Evolutionary conservation across 2,329 filamentous ascomycete species (phyloP).

Genomic region (Alternaria triticimaculans): DNA sequence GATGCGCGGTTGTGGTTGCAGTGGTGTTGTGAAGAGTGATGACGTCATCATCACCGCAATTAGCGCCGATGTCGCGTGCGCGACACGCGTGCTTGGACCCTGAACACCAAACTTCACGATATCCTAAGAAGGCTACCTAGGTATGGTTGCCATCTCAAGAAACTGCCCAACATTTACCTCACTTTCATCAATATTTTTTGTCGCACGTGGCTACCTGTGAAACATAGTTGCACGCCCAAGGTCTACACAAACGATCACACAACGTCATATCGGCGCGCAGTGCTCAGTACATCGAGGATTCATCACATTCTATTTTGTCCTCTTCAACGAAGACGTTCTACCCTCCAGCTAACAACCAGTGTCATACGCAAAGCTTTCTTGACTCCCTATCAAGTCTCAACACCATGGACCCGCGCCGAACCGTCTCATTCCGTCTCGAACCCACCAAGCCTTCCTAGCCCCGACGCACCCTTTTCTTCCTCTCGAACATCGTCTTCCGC

Average conservation of each 20-base stretch:
- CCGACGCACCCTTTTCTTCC: not conserved
- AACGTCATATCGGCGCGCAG: fast-evolving
- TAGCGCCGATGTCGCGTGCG: not conserved
- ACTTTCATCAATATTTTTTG: not conserved
- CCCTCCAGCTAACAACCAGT: not conserved
- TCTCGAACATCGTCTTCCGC: not conserved
- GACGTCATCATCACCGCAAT: not conserved
- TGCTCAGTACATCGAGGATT: not conserved
- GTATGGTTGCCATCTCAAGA: not conserved
- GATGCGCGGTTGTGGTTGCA: too few relatives aligned
- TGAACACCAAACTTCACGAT: not conserved
- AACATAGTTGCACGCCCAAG: not conserved
- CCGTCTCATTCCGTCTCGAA: too few relatives aligned
- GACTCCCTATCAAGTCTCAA: not conserved
- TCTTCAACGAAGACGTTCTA: not conserved
- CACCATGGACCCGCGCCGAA: not conserved
- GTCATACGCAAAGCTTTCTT: not conserved
- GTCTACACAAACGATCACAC: not conserved
- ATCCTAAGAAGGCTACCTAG: not conserved
- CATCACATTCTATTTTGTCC: too few relatives aligned
- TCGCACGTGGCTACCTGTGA: not conserved
- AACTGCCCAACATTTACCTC: too few relatives aligned
- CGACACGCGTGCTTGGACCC: not conserved
- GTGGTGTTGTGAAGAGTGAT: not conserved
- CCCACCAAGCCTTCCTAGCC: not conserved